These are phyloP conservation scores for Apiospora malaysiana DNA, from an alignment of 2,329 filamentous ascomycete species.

Conservation along the genomic window DNA sequence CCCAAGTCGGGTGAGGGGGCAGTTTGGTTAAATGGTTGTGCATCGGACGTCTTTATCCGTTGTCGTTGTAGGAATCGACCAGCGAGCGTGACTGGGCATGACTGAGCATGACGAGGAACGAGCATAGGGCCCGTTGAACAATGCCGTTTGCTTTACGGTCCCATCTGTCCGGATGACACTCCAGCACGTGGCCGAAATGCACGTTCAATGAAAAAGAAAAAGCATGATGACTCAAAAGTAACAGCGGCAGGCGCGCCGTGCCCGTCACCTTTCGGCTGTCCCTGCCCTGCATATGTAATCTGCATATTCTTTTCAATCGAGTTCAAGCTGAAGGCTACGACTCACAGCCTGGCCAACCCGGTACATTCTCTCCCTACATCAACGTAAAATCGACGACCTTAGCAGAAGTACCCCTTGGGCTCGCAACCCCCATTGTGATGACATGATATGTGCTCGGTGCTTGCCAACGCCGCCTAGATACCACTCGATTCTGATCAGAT, in stretches of 20 bases:
- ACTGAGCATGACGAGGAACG: not conserved
- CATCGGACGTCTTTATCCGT: slow-evolving; percentile 3
- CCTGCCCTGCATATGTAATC: not conserved
- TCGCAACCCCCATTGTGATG: no score
- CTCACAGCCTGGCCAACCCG: no score
- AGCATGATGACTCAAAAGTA: not conserved
- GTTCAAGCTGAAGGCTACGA: no score
- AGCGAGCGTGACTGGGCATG: not conserved
- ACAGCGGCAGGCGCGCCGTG: not conserved
- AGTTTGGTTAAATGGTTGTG: not conserved
- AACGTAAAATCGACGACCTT: no score
- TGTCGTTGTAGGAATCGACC: not conserved
- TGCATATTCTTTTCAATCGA: no score
- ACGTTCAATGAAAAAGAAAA: not conserved
- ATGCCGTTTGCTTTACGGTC: not conserved
- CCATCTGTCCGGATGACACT: not conserved
- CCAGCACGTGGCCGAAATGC: not conserved
- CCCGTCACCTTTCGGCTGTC: not conserved
- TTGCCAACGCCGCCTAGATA: no score
- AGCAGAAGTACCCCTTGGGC: no score
- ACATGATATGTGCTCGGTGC: no score
- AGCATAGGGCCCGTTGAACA: no score
- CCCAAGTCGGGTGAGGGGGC: not conserved
- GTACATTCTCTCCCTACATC: no score
- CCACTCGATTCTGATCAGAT: no score